Conservation (phyloP, 495 filamentous ascomycete genomes). For the Echria macrotheca region DNA sequence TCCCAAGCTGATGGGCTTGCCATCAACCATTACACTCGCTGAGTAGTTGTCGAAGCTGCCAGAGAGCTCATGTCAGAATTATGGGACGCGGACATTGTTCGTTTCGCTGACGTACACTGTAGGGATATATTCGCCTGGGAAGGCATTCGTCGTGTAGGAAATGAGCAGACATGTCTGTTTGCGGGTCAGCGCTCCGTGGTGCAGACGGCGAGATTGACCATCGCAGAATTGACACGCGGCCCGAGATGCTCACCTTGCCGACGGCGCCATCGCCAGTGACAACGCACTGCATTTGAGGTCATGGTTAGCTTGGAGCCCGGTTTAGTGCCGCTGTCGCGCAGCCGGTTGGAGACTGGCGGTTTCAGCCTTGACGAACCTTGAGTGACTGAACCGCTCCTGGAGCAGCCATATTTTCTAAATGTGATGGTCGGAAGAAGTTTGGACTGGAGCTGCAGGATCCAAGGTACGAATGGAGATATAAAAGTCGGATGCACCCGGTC, state of each 20-base stretch:
- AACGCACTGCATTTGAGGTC: conserved; percentile 64
- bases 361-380: conserved; percentile 43
- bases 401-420: conserved; percentile 41
- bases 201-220: too few relatives aligned
- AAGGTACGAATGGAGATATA: conserved; percentile 9
- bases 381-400: conserved; percentile 49
- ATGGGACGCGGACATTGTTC: conserved; percentile 42
- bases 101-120: conserved; percentile 71
- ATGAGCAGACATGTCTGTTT: conserved; percentile 99
- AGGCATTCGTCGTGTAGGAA: conserved; percentile 98
- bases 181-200: too few relatives aligned
- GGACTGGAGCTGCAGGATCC: background rate
- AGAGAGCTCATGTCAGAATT: conserved; percentile 23
- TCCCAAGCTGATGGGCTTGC: conserved; percentile 91
- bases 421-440: too few relatives aligned
- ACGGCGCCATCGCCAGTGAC: conserved; percentile 98
- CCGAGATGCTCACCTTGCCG: conserved; percentile 74
- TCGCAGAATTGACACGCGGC: too few relatives aligned
- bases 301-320: conserved; percentile 19
- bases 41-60: conserved; percentile 98
- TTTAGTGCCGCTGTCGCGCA: background rate
- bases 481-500: conserved; percentile 15
- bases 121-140: conserved; percentile 98
- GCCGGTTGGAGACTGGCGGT: conserved; percentile 10
- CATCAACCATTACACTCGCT: conserved; percentile 96